Conservation (phyloP, 2,329 filamentous ascomycete genomes). For the Alternaria sp. region DNA sequence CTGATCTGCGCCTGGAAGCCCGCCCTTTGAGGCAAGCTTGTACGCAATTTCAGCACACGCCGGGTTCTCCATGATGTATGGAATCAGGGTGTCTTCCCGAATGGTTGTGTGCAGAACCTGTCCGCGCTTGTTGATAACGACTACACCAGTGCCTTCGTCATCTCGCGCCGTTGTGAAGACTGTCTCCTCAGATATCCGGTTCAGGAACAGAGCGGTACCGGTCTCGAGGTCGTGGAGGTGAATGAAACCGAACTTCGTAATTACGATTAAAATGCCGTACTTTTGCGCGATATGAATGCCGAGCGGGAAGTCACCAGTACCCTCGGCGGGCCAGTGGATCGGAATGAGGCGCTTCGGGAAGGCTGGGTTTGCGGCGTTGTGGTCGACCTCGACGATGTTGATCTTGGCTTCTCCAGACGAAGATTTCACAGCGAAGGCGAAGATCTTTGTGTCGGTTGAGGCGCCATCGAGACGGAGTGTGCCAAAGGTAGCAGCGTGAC, state of each 20-base stretch:
- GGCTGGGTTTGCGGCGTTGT: slow-evolving; percentile 83
- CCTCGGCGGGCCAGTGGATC: slow-evolving; percentile 96
- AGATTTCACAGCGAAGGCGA: slow-evolving; percentile 93
- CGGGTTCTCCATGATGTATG: slow-evolving; percentile 94
- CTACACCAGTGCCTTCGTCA: slow-evolving; percentile 81
- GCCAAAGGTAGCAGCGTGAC: slow-evolving; percentile 93
- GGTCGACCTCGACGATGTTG: slow-evolving; percentile 97
- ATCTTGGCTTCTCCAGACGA: slow-evolving; percentile 85
- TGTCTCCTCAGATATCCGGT: slow-evolving; percentile 98
- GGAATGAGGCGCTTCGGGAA: slow-evolving; percentile 97
- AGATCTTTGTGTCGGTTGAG: slow-evolving; percentile 89
- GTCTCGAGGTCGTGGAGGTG: slow-evolving; percentile 98
- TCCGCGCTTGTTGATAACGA: slow-evolving; percentile 96
- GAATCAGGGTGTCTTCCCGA: slow-evolving; percentile 88
- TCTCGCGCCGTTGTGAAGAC: slow-evolving; percentile 95
- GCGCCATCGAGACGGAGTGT: slow-evolving; percentile 88
- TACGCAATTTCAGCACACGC: slow-evolving; percentile 93
- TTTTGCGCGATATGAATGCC: slow-evolving; percentile 96
- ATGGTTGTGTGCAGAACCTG: slow-evolving; percentile 94
- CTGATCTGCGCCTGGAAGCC: slow-evolving; percentile 90
- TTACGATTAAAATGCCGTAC: slow-evolving; percentile 95
- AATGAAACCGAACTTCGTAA: slow-evolving; percentile 99
- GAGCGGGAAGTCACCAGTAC: slow-evolving; percentile 95
- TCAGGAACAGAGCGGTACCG: slow-evolving; percentile 97
- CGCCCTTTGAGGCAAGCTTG: slow-evolving; percentile 93